Conservation (phyloP, 1,139 yeast genomes). For the Yamadazyma dendronema region DNA sequence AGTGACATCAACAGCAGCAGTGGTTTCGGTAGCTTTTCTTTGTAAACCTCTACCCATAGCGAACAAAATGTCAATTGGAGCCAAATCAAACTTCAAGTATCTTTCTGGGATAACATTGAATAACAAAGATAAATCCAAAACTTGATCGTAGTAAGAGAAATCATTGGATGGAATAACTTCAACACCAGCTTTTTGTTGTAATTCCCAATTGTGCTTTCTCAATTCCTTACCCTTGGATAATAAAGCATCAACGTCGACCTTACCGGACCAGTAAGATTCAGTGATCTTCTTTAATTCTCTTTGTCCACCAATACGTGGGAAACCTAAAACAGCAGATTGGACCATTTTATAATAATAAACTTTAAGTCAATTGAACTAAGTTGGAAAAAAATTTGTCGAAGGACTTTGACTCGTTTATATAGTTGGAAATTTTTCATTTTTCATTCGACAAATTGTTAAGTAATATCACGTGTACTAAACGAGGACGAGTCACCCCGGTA, state of each 20-base stretch:
- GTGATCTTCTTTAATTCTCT: slow-evolving; percentile 99
- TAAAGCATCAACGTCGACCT: slow-evolving; percentile 82
- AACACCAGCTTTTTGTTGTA: slow-evolving; percentile 96
- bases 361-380: slow-evolving; percentile 2
- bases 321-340: slow-evolving; percentile 94
- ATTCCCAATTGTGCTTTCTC: slow-evolving; percentile 96
- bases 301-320: slow-evolving; percentile 99
- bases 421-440: slow-evolving; percentile 4
- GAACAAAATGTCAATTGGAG: slow-evolving; percentile 87
- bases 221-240: slow-evolving; percentile 91
- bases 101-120: slow-evolving; percentile 97
- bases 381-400: neutral
- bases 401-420: slow-evolving; percentile 5
- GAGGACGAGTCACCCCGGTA: slow-evolving; percentile 4
- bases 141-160: slow-evolving; percentile 97
- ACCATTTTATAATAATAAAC: slow-evolving; percentile 63
- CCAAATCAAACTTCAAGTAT: slow-evolving; percentile 87
- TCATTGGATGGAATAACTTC: slow-evolving; percentile 97
- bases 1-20: slow-evolving; percentile 93
- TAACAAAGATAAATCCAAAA: slow-evolving; percentile 85
- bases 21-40: slow-evolving; percentile 86
- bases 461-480: slow-evolving; percentile 11
- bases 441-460: slow-evolving; percentile 3
- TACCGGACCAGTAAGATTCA: slow-evolving; percentile 98
- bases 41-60: slow-evolving; percentile 99